Evolutionary conservation across 2,329 filamentous ascomycete genomes (phyloP).

Genomic region (Bipolaris gigantea): DNA sequence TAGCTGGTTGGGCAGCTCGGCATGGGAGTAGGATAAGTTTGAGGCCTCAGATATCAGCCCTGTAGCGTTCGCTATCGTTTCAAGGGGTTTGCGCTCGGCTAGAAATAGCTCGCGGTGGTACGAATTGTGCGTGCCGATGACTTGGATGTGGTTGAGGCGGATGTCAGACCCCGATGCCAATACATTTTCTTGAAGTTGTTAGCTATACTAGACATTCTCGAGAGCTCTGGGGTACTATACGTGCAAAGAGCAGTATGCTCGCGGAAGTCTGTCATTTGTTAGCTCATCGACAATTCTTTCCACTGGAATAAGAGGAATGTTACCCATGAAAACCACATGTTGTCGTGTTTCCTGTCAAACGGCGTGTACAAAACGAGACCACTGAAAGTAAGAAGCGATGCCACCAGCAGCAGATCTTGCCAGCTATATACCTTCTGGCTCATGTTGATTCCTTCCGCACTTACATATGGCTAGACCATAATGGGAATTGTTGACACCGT

Average conservation of each 20-base stretch:
- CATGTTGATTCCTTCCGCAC: slow-evolving; percentile 1
- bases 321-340: slow-evolving; percentile 22
- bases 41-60: slow-evolving; percentile 25
- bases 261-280: slow-evolving; percentile 15
- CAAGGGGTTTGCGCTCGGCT: slow-evolving; percentile 48
- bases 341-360: not conserved
- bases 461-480: slow-evolving; percentile 11
- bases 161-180: slow-evolving; percentile 29
- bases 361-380: not conserved
- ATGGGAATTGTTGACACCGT: slow-evolving; percentile 5
- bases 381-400: slow-evolving; percentile 2
- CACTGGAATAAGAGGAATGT: not conserved
- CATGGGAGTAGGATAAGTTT: slow-evolving; percentile 55
- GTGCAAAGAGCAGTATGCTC: slow-evolving; percentile 25
- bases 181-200: slow-evolving; percentile 14
- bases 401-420: slow-evolving; percentile 9
- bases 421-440: slow-evolving; percentile 15
- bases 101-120: slow-evolving; percentile 54
- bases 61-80: slow-evolving; percentile 33
- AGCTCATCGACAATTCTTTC: not conserved
- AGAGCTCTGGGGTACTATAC: slow-evolving; percentile 7
- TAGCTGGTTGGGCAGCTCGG: slow-evolving; percentile 50
- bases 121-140: slow-evolving; percentile 56
- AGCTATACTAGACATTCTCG: too few relatives aligned
- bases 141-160: slow-evolving; percentile 57